Evolutionary conservation across 1,284 basidiomycete species (phyloP).

Genomic region (Athelia sp.): DNA sequence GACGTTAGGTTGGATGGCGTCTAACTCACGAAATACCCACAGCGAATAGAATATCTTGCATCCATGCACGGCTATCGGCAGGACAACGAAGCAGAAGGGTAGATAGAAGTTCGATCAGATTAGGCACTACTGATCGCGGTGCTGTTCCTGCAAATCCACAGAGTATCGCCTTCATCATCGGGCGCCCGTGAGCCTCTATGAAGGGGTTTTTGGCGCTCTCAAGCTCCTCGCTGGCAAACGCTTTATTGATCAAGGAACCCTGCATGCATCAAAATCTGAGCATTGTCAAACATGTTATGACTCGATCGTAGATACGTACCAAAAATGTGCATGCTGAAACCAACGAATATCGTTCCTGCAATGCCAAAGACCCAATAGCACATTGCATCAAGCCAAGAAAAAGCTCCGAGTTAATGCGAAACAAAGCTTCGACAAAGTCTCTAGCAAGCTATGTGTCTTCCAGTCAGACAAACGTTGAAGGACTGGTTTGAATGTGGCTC

Average conservation of each 20-base stretch:
- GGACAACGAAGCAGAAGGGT: conserved; percentile 54
- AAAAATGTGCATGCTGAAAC: conserved; percentile 80
- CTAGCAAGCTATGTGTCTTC: conserved; percentile 50
- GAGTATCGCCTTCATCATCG: conserved; percentile 68
- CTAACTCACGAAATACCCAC: conserved; percentile 36
- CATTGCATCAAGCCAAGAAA: conserved; percentile 73
- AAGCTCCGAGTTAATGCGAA: conserved; percentile 59
- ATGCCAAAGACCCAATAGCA: conserved; percentile 60
- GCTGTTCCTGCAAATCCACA: conserved; percentile 77
- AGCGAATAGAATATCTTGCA: conserved; percentile 63
- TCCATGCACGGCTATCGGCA: conserved; percentile 59
- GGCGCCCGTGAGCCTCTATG: conserved; percentile 57
- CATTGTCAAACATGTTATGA: neutral
- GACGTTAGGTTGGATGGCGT: neutral
- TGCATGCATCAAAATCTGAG: conserved; percentile 19
- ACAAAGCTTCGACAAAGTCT: conserved; percentile 70
- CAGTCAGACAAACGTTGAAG: too few species aligned
- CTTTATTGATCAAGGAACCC: conserved; percentile 60
- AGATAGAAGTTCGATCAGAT: conserved; percentile 77
- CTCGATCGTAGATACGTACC: conserved; percentile 37
- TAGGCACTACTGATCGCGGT: conserved; percentile 78
- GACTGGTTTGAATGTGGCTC: conserved; percentile 13
- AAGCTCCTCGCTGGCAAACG: conserved; percentile 49
- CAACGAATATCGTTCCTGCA: conserved; percentile 86
- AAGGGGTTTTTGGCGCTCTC: conserved; percentile 43